These are phyloP conservation scores for Talaromyces sp. DNA, from an alignment of 2,329 filamentous ascomycete genomes.

Conservation along the genomic window DNA sequence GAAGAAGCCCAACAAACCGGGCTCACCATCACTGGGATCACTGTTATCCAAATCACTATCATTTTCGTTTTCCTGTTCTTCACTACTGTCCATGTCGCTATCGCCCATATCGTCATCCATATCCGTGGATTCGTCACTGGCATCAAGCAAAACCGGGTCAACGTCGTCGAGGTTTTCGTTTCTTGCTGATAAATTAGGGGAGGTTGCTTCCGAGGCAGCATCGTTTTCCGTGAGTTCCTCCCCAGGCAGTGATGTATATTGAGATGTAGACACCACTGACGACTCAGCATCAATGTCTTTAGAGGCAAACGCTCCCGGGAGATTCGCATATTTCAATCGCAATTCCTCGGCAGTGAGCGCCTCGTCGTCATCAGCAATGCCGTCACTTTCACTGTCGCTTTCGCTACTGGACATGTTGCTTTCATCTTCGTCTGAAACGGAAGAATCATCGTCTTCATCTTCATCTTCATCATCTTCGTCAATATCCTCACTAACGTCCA, in stretches of 20 bases:
- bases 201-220: constrained; percentile 15
- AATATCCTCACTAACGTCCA: constrained; percentile 57
- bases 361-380: constrained; percentile 39
- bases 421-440: constrained; percentile 48
- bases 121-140: constrained; percentile 43
- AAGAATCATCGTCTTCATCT: constrained; percentile 17
- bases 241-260: constrained; percentile 9
- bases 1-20: constrained; percentile 44
- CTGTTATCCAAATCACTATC: constrained; percentile 49
- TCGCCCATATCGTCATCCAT: constrained; percentile 46
- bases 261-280: constrained; percentile 18
- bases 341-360: constrained; percentile 44
- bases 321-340: constrained; percentile 42
- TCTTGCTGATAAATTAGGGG: constrained; percentile 22
- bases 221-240: constrained; percentile 17
- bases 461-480: constrained; percentile 10
- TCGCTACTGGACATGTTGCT: constrained; percentile 45
- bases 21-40: constrained; percentile 39
- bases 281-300: constrained; percentile 21
- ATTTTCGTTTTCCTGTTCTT: constrained; percentile 40
- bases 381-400: constrained; percentile 38
- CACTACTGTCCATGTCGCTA: constrained; percentile 8
- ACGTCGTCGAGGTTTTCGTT: constrained; percentile 36
- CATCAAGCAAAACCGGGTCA: constrained; percentile 41
- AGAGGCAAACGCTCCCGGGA: constrained; percentile 23